A percentile compares a stretch with the other conserved stretches of the same genome.
phyloP scores from a whole-genome alignment of 2,329 filamentous ascomycete genomes.

The Aspergillus udagawae region DNA sequence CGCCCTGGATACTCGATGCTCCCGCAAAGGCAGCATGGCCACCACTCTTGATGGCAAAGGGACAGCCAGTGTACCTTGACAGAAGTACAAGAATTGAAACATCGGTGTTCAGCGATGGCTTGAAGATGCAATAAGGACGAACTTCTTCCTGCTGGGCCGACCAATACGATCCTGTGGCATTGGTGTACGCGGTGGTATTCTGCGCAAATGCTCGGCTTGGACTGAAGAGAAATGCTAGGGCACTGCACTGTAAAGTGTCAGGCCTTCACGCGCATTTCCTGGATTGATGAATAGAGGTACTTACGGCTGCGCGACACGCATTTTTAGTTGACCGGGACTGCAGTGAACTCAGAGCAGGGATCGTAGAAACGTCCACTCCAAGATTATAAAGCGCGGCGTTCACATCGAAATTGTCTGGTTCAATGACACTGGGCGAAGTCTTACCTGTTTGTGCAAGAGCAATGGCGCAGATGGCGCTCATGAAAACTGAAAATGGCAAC shows the following conservation, averaged over 20 bases:
- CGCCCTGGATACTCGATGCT: constrained; percentile 48
- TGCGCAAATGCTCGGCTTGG: constrained; percentile 11
- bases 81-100: constrained; percentile 31
- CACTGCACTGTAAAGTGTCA: constrained; percentile 6
- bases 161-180: constrained; percentile 29
- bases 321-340: not conserved
- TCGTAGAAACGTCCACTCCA: not conserved
- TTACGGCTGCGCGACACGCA: not conserved
- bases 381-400: not conserved
- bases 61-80: constrained; percentile 27
- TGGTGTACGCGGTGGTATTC: constrained; percentile 15
- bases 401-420: not conserved
- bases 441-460: not conserved
- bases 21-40: constrained; percentile 56
- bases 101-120: constrained; percentile 23
- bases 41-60: constrained; percentile 55
- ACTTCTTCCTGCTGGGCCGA: constrained; percentile 34
- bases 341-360: not conserved
- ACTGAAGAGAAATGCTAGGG: constrained; percentile 12
- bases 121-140: constrained; percentile 33
- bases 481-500: not conserved
- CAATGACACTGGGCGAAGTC: not conserved
- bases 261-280: not conserved
- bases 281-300: no score
- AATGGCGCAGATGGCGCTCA: not conserved